Conservation (phyloP, 176 grass and related monocot species). For the Aechmea fasciata region DNA sequence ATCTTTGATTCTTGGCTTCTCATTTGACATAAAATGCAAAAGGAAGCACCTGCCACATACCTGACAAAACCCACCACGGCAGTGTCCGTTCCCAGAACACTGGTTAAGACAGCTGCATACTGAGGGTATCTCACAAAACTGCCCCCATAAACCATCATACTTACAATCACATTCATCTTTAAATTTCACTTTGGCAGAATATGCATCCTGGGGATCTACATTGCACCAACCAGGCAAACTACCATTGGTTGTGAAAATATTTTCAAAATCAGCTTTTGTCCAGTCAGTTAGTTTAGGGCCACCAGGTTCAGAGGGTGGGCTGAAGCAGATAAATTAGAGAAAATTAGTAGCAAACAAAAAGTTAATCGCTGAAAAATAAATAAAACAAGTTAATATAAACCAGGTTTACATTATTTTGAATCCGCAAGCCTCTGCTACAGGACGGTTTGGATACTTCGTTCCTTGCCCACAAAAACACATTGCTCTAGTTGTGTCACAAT, state of each 20-base stretch:
- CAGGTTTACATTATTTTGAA: constrained; percentile 75
- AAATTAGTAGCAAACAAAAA: constrained; percentile 22
- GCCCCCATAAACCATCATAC: constrained; percentile 73
- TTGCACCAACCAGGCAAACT: constrained; percentile 89
- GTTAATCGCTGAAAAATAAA: not conserved
- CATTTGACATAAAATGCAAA: too few relatives aligned
- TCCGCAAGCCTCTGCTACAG: constrained; percentile 78
- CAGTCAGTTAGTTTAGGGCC: constrained; percentile 58
- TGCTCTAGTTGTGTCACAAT: constrained; percentile 80
- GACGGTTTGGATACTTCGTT: constrained; percentile 86
- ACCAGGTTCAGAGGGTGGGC: constrained; percentile 52
- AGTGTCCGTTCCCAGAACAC: constrained; percentile 76
- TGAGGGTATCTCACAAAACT: constrained; percentile 69
- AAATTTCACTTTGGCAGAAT: constrained; percentile 64
- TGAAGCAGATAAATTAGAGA: constrained; percentile 32
- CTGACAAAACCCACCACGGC: constrained; percentile 91
- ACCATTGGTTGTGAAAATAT: constrained; percentile 68
- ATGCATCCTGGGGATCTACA: constrained; percentile 65
- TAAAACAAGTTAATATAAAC: not conserved
- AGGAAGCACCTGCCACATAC: constrained; percentile 24
- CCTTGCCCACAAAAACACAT: constrained; percentile 91
- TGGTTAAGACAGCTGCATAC: constrained; percentile 79
- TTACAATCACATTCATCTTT: constrained; percentile 92
- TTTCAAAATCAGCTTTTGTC: constrained; percentile 64
- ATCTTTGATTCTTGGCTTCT: too few relatives aligned